Conservation (phyloP, 1,284 basidiomycete genomes). For the Cutaneotrichosporon cavernicola region DNA sequence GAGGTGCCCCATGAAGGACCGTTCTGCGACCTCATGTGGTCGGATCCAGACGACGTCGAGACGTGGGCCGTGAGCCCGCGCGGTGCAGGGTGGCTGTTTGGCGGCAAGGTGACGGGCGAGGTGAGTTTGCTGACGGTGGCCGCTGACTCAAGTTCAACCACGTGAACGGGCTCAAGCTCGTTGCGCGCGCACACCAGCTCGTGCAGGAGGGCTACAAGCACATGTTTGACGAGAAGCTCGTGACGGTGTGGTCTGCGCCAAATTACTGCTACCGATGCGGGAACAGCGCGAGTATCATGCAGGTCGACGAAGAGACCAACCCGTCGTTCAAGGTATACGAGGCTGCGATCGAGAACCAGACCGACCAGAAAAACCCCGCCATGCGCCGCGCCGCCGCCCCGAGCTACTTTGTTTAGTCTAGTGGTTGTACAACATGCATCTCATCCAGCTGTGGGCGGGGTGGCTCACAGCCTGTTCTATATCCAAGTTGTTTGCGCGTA, state of each 20-base stretch:
- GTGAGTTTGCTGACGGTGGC: constrained; percentile 53
- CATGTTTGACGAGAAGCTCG: constrained; percentile 92
- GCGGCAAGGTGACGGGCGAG: constrained; percentile 78
- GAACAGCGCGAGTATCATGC: constrained; percentile 73
- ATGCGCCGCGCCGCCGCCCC: constrained; percentile 39
- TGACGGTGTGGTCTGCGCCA: constrained; percentile 97
- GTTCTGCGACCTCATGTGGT: constrained; percentile 98
- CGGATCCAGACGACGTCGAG: constrained; percentile 91
- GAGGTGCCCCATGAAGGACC: constrained; percentile 98
- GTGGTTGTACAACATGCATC: constrained; percentile 30
- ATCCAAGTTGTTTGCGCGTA: not conserved
- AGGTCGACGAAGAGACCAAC: constrained; percentile 60
- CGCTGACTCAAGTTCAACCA: constrained; percentile 74
- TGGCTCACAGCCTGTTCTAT: not conserved
- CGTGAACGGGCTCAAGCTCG: constrained; percentile 75
- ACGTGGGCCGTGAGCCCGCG: constrained; percentile 93
- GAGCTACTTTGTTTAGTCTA: constrained; percentile 28
- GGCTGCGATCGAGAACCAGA: constrained; percentile 79
- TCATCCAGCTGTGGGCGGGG: constrained; percentile 7
- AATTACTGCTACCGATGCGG: constrained; percentile 91
- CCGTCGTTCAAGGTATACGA: constrained; percentile 74
- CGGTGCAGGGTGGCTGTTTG: constrained; percentile 96
- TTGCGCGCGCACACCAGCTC: constrained; percentile 90
- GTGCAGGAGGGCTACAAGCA: constrained; percentile 97
- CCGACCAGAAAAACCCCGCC: constrained; percentile 59